These are phyloP conservation scores for Phytophthora sansomeana DNA, from an alignment of 352 stramenopile genomes.

Conservation along the genomic window DNA sequence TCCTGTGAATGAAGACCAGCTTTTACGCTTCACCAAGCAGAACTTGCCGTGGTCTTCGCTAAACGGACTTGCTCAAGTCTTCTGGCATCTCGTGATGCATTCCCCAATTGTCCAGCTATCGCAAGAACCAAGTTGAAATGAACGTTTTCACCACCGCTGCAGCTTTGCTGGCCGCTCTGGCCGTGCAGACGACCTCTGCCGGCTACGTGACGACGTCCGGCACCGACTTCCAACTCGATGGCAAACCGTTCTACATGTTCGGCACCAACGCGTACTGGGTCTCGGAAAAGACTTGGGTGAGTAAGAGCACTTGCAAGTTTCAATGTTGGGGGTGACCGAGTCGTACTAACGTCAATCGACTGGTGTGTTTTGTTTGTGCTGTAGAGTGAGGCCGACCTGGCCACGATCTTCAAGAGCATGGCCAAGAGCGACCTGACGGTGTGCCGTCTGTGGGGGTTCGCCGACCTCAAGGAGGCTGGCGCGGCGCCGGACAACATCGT, in stretches of 20 bases:
- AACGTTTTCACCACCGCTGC: constrained; percentile 30
- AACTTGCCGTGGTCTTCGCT: constrained; percentile 18
- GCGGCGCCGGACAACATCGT: constrained; percentile 35
- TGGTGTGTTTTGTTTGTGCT: constrained; percentile 1
- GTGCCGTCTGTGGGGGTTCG: constrained; percentile 40
- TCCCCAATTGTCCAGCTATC: constrained; percentile 23
- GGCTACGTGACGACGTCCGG: constrained; percentile 42
- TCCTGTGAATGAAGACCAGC: constrained; percentile 22
- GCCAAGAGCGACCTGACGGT: constrained; percentile 38
- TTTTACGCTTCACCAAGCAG: constrained; percentile 16
- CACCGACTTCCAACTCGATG: constrained; percentile 39
- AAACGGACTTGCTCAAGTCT: background rate
- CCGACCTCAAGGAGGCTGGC: constrained; percentile 24
- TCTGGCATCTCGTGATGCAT: constrained; percentile 25
- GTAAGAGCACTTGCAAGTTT: constrained; percentile 2
- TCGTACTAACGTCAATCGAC: too few relatives aligned
- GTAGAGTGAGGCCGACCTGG: constrained; percentile 31
- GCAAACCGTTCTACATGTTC: constrained; percentile 42
- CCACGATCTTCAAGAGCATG: constrained; percentile 45
- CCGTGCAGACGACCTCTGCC: constrained; percentile 14
- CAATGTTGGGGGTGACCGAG: background rate
- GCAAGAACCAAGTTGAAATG: constrained; percentile 22
- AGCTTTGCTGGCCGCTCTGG: constrained; percentile 14
- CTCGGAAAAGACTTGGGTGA: constrained; percentile 40
- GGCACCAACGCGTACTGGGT: constrained; percentile 46